Evolutionary conservation across 2,329 filamentous ascomycete species (phyloP), one percentile per base, ranked within the genome.

Genomic region (Blastomyces parvus): DNA sequence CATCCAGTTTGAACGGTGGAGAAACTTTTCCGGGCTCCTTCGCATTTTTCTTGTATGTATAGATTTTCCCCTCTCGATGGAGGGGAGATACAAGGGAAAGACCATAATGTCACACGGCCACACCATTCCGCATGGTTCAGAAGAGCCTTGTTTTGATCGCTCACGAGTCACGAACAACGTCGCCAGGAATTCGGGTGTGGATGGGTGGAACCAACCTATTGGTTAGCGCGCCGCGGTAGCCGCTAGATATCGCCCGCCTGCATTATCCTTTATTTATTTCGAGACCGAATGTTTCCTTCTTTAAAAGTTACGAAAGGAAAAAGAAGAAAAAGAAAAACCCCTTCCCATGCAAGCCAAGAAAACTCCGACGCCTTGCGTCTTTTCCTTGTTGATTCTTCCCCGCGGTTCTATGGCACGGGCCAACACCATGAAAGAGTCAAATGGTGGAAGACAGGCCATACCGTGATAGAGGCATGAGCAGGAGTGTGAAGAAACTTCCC

Each of bases 221-320:
- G 40, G 38, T 33, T 60, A 60, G 58, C 58, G 42, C 58, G 38
- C 58, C 58, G 58, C 40, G 42, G 42, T 48, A 60, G 38, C 58
- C 58, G 58, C 58, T n/a, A 60, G n/a, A 42, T 14, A 48, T 19
- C 17, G 48, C 30, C 30, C n/a, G 11, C 25, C 22, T 44, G 48
- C 27, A 53, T 55, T 55, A 53, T 57, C 30, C 36, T 56, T 3
- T 38, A 11, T 30, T 11, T 33, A 53, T 53, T 30, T 38, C 33
- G n/a, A 17, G 52, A 13, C 36, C 9, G 25, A 6, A n/a, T 22
- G 14, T 8, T 33, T 30, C 33, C 50, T 53, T 17, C 14, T 19
- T n/a, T n/a, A n/a, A n/a, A n/a, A n/a, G 6, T 33, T 33, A 11
- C 17, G 50, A 53, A 30, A 33, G 7, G 50, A 53, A 30, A 33